A percentile compares a stretch with the other conserved stretches of the same genome.
Conservation (phyloP, 139 green algal genomes). For the Chlamydomonas sp. region DNA sequence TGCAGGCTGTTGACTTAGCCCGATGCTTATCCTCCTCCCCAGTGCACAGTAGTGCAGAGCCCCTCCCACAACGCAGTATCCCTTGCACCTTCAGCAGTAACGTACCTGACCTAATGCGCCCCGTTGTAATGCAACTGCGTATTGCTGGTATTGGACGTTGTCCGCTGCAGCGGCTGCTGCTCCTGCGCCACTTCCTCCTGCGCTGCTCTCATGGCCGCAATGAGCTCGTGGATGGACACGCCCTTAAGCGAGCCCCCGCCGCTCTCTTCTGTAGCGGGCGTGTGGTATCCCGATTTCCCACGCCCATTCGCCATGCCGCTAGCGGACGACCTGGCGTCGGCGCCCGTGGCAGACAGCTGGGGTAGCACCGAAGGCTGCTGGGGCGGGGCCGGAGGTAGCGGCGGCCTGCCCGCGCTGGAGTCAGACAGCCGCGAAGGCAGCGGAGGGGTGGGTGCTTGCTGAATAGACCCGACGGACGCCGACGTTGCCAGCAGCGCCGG, state of each 20-base stretch:
- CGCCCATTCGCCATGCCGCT: background rate
- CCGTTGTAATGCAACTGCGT: too few species aligned
- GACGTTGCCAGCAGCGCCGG: background rate
- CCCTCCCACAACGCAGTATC: too few species aligned
- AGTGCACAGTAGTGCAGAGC: too few species aligned
- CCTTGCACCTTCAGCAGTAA: too few species aligned
- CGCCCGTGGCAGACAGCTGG: background rate
- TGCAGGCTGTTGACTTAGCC: too few species aligned
- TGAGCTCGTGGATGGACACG: conserved; percentile 36
- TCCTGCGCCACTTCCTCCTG: conserved; percentile 25
- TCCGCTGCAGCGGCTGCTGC: background rate
- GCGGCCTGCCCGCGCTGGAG: conserved; percentile 1
- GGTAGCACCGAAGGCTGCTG: background rate
- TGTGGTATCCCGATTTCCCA: conserved; percentile 16
- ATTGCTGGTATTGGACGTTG: too few species aligned
- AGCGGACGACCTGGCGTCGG: background rate
- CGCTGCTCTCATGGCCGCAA: conserved; percentile 23
- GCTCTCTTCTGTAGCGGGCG: conserved; percentile 12
- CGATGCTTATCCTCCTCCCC: too few species aligned
- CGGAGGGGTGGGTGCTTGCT: background rate
- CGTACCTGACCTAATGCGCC: too few species aligned
- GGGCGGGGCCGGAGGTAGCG: background rate
- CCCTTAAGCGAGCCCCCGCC: conserved; percentile 22
- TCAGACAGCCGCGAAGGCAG: background rate
- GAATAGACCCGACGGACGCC: too few species aligned